Percentiles rank a stretch among this genome's conserved stretches.
phyloP scores from a whole-genome alignment of 1,139 yeast genomes.

The Pichia kudriavzevii region DNA sequence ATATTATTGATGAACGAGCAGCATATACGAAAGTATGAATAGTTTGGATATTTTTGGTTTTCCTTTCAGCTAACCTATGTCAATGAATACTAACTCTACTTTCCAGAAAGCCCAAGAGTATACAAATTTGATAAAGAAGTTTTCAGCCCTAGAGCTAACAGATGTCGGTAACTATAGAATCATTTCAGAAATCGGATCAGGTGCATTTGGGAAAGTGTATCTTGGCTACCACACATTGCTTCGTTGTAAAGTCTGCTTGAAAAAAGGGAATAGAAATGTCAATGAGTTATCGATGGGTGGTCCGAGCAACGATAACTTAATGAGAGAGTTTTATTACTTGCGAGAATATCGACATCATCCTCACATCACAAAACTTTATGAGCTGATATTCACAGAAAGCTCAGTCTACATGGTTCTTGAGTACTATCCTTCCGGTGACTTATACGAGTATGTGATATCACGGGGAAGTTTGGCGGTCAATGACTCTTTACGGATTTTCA shows the following conservation, averaged over 20 bases:
- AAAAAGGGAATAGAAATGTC: constrained; percentile 54
- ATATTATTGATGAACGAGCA: constrained; percentile 26
- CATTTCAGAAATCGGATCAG: constrained; percentile 71
- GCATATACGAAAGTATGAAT: constrained; percentile 22
- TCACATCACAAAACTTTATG: constrained; percentile 78
- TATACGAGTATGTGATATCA: constrained; percentile 64
- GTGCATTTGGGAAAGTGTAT: constrained; percentile 88
- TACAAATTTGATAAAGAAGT: constrained; percentile 23
- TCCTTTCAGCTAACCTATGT: too few relatives aligned
- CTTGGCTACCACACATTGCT: constrained; percentile 72
- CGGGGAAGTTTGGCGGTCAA: constrained; percentile 45
- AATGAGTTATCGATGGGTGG: neutral
- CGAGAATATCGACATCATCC: constrained; percentile 70
- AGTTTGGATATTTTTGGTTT: too few relatives aligned
- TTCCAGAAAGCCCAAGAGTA: constrained; percentile 27
- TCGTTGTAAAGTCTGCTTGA: constrained; percentile 71
- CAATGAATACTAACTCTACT: constrained; percentile 8
- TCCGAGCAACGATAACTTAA: constrained; percentile 66
- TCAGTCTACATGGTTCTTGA: constrained; percentile 84
- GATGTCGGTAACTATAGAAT: constrained; percentile 77
- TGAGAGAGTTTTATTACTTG: constrained; percentile 85
- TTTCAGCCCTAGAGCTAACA: constrained; percentile 33
- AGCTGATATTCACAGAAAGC: constrained; percentile 72
- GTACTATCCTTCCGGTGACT: constrained; percentile 84
- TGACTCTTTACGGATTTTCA: constrained; percentile 55